Conservation (phyloP, 2,329 filamentous ascomycete species). For the Aspergillus amoenus region DNA sequence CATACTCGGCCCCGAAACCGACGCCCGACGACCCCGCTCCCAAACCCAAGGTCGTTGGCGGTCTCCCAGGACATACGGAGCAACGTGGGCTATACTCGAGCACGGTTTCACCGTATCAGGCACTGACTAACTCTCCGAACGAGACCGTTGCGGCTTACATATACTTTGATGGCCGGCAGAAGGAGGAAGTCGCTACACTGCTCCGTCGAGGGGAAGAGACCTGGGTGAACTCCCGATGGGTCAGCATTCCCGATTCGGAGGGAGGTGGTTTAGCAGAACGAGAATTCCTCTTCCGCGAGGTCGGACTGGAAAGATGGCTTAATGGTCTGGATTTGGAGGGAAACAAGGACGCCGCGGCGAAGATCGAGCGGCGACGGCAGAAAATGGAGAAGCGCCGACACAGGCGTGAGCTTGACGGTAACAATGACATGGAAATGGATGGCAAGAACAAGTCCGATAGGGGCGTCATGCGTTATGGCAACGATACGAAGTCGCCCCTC, state of each 20-base stretch:
- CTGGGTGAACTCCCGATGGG: constrained; percentile 98
- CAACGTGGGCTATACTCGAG: constrained; percentile 55
- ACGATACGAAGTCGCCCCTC: constrained; percentile 71
- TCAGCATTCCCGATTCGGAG: constrained; percentile 86
- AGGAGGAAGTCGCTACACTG: constrained; percentile 95
- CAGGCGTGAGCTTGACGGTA: constrained; percentile 65
- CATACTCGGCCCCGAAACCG: constrained; percentile 85
- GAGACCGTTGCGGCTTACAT: constrained; percentile 99
- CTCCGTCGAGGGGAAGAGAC: constrained; percentile 92
- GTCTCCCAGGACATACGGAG: constrained; percentile 56
- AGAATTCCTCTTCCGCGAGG: constrained; percentile 95
- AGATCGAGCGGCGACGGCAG: constrained; percentile 63
- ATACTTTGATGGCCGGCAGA: constrained; percentile 92
- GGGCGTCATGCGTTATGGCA: constrained; percentile 75
- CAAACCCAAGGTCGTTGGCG: constrained; percentile 76
- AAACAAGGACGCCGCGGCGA: constrained; percentile 84
- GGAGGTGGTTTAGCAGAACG: constrained; percentile 92
- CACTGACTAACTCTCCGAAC: constrained; percentile 87
- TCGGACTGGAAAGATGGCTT: constrained; percentile 92
- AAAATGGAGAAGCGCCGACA: constrained; percentile 81
- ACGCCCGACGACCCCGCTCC: constrained; percentile 75
- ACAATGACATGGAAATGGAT: constrained; percentile 46
- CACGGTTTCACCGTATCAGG: constrained; percentile 78
- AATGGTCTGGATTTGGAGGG: constrained; percentile 95
- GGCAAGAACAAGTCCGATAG: constrained; percentile 39